Evolutionary conservation across 768 basidiomycete genomes (phyloP), one percentile per base, ranked within the genome.

Genomic region (Gymnopilus dilepis): DNA sequence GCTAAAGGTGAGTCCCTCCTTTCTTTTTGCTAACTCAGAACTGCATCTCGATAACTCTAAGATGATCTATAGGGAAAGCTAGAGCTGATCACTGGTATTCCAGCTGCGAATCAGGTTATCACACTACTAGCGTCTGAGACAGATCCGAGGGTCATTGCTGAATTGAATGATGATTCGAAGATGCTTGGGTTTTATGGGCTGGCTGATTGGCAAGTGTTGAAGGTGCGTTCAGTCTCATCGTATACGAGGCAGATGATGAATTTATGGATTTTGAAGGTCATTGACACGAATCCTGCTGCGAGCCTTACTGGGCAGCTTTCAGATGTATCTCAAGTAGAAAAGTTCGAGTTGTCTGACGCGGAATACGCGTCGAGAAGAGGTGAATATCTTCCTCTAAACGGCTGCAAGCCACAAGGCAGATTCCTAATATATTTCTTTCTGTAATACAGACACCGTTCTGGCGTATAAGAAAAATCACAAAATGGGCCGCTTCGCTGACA

Each of bases 41-140:
- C 28, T 28, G 41, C 65, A 62, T 69, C 63, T 66, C 48, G 65
- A 40, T 64, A 53, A 54, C 53, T 65, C 43, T 42, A 64, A 31
- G 31, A 28, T 37, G 45, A 48, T 45, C 34, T 58, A 53, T 70
- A 94, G 91, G 78, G 76, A 55, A 97, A 94, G 70, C 85, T 99
- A 30, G 93, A 95, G 71, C 83, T 88, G 58, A 86, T 97, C 68
- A 99, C 97, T n/a, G 97, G 97, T 22, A 90, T 98, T 53, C 87
- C 92, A 1, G 81, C 83, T 3, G 78, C 78, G 54, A 89, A 90
- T 64, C 97, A 99, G 70, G 63, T 73, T 0, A 84, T 99, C 45
- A 74, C 82, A 0, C 72, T 97, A 8, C 81, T 84, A 33, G 82
- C 86, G 3, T 83, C 87, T 2, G 84, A 88, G 50, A 79, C 77